Evolutionary conservation across 495 filamentous ascomycete genomes (phyloP).

Genomic region (Tuber aestivum): DNA sequence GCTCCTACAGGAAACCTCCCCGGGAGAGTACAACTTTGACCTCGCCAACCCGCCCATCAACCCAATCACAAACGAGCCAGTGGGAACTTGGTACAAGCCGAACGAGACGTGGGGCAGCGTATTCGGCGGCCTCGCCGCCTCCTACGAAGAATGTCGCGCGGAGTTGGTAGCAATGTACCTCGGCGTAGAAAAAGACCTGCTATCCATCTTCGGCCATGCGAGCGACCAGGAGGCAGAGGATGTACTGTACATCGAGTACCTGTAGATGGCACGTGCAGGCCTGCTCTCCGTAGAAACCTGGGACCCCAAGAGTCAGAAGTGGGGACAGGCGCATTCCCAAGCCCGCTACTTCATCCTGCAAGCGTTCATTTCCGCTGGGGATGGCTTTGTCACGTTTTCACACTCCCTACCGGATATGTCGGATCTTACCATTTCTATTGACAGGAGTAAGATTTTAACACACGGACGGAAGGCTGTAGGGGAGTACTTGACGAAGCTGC

Average conservation of each 20-base stretch:
- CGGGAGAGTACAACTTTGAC: slow-evolving; percentile 83
- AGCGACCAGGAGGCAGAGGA: slow-evolving; percentile 67
- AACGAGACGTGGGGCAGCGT: slow-evolving; percentile 91
- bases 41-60: slow-evolving; percentile 68
- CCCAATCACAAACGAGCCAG: slow-evolving; percentile 67
- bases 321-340: slow-evolving; percentile 93
- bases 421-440: slow-evolving; percentile 72
- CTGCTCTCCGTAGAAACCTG: slow-evolving; percentile 64
- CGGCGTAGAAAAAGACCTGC: slow-evolving; percentile 77
- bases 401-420: slow-evolving; percentile 68
- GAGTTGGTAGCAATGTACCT: slow-evolving; percentile 85
- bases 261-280: slow-evolving; percentile 87
- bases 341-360: slow-evolving; percentile 84
- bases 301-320: slow-evolving; percentile 62
- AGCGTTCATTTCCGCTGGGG: slow-evolving; percentile 74
- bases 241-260: slow-evolving; percentile 76
- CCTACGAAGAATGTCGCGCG: slow-evolving; percentile 78
- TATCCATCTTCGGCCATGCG: slow-evolving; percentile 85
- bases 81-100: slow-evolving; percentile 83
- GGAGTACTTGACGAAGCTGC: slow-evolving; percentile 81
- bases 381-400: slow-evolving; percentile 73
- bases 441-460: slow-evolving; percentile 73
- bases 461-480: slow-evolving; percentile 70
- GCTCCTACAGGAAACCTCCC: slow-evolving; percentile 78
- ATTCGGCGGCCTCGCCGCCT: slow-evolving; percentile 76